These are phyloP conservation scores for Panicum hallii DNA, from an alignment of 202 grass and related monocot species.

Conservation along the genomic window DNA sequence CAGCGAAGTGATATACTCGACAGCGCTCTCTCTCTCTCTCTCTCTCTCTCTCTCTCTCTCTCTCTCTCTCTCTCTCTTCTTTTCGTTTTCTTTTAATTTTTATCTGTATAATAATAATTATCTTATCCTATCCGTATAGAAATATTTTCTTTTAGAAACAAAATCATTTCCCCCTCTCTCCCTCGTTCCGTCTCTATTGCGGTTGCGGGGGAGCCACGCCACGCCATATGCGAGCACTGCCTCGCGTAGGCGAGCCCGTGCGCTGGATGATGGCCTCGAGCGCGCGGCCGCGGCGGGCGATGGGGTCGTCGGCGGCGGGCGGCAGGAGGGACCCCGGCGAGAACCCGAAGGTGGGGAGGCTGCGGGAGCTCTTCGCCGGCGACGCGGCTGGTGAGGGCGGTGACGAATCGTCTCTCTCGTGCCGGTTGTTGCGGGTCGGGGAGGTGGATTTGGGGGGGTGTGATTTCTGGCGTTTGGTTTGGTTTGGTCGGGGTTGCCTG, in stretches of 20 bases:
- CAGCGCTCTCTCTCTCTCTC: conserved; percentile 11
- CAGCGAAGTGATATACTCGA: conserved; percentile 63
- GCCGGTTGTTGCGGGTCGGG: conserved; percentile 35
- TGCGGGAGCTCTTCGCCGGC: conserved; percentile 58
- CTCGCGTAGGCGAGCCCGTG: not conserved
- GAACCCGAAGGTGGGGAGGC: conserved; percentile 54
- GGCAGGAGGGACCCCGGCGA: conserved; percentile 18
- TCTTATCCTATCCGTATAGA: conserved; percentile 48
- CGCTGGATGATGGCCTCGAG: conserved; percentile 5
- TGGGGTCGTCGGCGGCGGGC: conserved; percentile 33
- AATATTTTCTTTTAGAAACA: not conserved
- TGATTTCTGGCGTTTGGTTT: conserved; percentile 14
- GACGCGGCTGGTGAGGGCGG: conserved; percentile 44
- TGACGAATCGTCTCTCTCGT: not conserved
- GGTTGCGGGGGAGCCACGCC: not conserved
- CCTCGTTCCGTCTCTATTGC: not conserved
- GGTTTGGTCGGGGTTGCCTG: conserved; percentile 4
- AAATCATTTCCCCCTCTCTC: not conserved
- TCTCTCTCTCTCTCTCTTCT: not conserved
- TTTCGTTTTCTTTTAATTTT: not conserved
- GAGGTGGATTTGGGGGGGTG: not conserved
- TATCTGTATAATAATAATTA: not conserved
- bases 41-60: not conserved
- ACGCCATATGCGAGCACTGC: conserved; percentile 31
- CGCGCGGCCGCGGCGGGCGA: conserved; percentile 30